A percentile compares a stretch with the other conserved stretches of the same genome.
phyloP scores from a whole-genome alignment of 495 filamentous ascomycete species.

The Barbatosphaeria neglecta region DNA sequence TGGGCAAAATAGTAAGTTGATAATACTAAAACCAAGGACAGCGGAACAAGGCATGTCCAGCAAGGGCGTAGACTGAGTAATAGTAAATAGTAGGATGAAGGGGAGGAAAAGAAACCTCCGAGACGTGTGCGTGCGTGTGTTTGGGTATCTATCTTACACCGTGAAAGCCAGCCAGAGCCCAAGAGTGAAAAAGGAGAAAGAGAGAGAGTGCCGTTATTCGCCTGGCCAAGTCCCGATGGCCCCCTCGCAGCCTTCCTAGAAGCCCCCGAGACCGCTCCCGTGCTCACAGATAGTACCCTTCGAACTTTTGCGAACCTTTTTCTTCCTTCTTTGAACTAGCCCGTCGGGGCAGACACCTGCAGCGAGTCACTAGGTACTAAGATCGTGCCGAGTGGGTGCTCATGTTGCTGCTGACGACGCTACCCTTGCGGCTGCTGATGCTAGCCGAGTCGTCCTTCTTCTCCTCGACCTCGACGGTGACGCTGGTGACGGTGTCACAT shows the following conservation, averaged over 20 bases:
- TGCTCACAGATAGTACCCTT: neutral
- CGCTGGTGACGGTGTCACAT: constrained; percentile 30
- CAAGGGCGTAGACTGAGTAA: no score
- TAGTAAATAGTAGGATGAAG: neutral
- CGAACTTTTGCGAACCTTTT: neutral
- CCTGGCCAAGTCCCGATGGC: no score
- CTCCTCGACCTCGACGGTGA: constrained; percentile 29
- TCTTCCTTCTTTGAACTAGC: neutral
- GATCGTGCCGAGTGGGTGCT: neutral
- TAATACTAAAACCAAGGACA: no score
- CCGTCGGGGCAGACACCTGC: neutral
- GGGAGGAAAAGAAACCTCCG: neutral
- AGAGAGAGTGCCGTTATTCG: neutral
- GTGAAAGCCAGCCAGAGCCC: neutral
- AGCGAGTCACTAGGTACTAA: no score
- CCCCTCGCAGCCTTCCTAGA: neutral
- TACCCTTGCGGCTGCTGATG: constrained; percentile 2
- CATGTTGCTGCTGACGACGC: constrained; percentile 3
- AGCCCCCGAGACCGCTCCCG: neutral
- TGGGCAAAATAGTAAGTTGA: no score
- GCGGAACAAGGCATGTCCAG: no score
- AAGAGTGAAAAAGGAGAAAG: neutral
- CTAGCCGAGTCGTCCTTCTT: constrained; percentile 5
- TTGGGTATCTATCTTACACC: constrained; percentile 14
- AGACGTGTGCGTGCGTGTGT: neutral